These are phyloP conservation scores for Diaporthe velutina DNA, from an alignment of 2,329 filamentous ascomycete species.

Conservation along the genomic window DNA sequence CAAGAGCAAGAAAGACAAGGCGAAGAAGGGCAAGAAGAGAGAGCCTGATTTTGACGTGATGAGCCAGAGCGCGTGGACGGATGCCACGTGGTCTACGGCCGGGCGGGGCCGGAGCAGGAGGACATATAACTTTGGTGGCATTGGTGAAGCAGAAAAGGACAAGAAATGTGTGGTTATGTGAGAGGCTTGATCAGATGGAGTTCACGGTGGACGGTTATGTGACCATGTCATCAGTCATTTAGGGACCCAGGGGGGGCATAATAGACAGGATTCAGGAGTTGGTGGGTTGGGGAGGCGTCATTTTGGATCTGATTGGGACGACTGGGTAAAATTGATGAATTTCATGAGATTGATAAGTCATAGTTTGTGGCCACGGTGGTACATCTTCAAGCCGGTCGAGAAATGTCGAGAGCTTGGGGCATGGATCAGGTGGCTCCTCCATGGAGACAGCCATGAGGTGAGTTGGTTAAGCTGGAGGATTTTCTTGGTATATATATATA, in stretches of 20 bases:
- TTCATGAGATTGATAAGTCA: not conserved
- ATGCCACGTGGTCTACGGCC: conserved; percentile 54
- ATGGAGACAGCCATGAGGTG: not conserved
- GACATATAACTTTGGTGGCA: conserved; percentile 1
- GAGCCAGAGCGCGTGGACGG: conserved; percentile 66
- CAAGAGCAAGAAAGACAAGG: conserved; percentile 55
- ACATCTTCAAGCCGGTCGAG: not conserved
- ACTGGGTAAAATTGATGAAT: not conserved
- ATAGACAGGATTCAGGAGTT: not conserved
- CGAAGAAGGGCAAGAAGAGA: conserved; percentile 51
- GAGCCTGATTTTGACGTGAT: conserved; percentile 53
- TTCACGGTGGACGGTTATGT: not conserved
- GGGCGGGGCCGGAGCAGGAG: conserved; percentile 38
- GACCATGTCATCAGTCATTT: not conserved
- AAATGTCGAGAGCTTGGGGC: not conserved
- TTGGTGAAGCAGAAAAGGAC: conserved; percentile 47
- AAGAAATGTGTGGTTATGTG: conserved; percentile 69
- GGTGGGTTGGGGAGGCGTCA: not conserved
- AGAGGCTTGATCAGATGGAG: conserved; percentile 38
- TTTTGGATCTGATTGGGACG: not conserved
- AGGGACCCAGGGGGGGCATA: not conserved
- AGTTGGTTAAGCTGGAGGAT: not conserved
- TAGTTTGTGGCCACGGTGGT: not conserved
- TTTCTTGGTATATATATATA: conserved; percentile 22
- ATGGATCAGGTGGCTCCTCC: not conserved